Conservation (phyloP, 805 yeast species). For the Martiniozyma abietophila region DNA sequence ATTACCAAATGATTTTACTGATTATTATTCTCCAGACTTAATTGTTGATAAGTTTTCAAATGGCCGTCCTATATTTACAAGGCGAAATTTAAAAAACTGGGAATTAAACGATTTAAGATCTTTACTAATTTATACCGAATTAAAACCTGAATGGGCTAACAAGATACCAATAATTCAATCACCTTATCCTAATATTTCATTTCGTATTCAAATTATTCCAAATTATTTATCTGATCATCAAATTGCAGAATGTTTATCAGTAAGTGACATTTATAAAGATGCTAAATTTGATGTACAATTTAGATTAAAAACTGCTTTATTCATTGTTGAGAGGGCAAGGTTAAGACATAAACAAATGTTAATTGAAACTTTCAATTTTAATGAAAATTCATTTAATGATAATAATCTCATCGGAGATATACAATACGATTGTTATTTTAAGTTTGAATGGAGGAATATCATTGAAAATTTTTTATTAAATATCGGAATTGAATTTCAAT, state of each 20-base stretch:
- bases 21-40: constrained; percentile 51
- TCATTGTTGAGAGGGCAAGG: constrained; percentile 51
- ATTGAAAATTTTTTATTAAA: constrained; percentile 61
- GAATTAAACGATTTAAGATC: constrained; percentile 61
- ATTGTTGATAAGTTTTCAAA: constrained; percentile 40
- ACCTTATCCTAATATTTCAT: constrained; percentile 27
- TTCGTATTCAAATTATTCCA: constrained; percentile 44
- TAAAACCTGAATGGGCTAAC: constrained; percentile 48
- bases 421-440: constrained; percentile 21
- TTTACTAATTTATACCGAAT: constrained; percentile 41
- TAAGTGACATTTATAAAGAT: constrained; percentile 59
- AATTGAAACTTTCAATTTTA: constrained; percentile 19
- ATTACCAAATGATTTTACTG: constrained; percentile 41
- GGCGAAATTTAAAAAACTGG: constrained; percentile 60
- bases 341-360: constrained; percentile 31
- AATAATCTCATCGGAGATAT: constrained; percentile 12
- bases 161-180: constrained; percentile 36
- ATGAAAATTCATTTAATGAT: constrained; percentile 14
- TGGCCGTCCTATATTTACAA: constrained; percentile 57
- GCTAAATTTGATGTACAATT: constrained; percentile 46
- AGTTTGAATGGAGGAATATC: constrained; percentile 59
- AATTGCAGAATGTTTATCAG: constrained; percentile 40
- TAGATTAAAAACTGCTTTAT: constrained; percentile 49
- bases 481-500: constrained; percentile 62
- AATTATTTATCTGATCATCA: constrained; percentile 38